Base-by-base conservation (phyloP, 345 rosid species). In the Trapa bicornis region DNA sequence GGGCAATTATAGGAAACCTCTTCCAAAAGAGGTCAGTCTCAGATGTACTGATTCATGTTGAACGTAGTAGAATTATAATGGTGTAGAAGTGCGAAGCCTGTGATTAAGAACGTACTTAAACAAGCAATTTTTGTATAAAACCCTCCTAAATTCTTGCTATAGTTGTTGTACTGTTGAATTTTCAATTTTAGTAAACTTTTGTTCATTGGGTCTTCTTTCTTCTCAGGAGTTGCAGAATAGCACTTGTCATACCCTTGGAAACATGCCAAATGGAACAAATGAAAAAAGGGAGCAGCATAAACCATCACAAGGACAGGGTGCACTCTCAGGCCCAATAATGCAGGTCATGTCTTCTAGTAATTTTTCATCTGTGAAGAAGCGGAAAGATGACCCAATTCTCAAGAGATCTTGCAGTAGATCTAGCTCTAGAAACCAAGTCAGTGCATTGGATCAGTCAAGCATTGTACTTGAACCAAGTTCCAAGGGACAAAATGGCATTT, bases 291-390 rank as follows among this genome's bases (percentile, higher is more conserved):
- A 72, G 33, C 70, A 37, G 3, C 43, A 37, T 50, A 47, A 66
- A 37, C 32, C 39, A 9, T 67, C 70, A 32, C 81, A 72, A 43
- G 82, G 80, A 60, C 74, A 70, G 1, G 72, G 80, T 17, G 53
- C 73, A 37, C 48, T 74, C 68, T 71, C 81, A 62, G 84, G 72
- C 7, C 79, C 79, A 60, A 71, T 79, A 60, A 71, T 79, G n/a
- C 80, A 74, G 75, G 71, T 79, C 54, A 70, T 83, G 16, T 82
- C 75, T 60, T 76, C 89, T 3, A 80, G 81, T 33, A 81, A 86
- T 22, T 85, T 84, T 54, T 71, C 88, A 4, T 82, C 87, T 90
- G 84, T 64, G 17, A 72, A 67, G 65, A 72, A 69, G 52, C 70
- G 66, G 13, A 67, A 66, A 63, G 75, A 72, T 47, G 61, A 67